Base-by-base conservation (phyloP, 257 asterid species). In the Buddleja alternifolia region DNA sequence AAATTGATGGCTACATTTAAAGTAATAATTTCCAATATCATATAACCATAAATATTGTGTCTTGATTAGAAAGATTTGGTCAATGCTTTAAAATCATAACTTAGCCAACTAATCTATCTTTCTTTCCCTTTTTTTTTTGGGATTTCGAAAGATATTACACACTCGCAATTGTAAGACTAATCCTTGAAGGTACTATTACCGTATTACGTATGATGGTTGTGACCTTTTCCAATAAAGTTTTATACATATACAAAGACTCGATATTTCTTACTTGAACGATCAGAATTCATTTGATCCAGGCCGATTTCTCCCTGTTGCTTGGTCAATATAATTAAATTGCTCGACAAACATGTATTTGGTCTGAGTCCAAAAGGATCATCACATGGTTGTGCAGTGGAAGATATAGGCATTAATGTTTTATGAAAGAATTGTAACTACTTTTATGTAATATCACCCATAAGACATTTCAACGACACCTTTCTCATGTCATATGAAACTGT, bases 381-480 rank as follows among this genome's bases (percentile, higher is more conserved):
- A 75, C 73, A 72, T 79, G 84, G 42, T 72, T 67, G 76, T 71
- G 68, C 81, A 75, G 65, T 57, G 50, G 55, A 23, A 62, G 54
- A 60, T 59, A 32, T 60, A 41, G 64, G 4, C 65, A 62, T 75
- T 57, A 75, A 79, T 79, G 54, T 51, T 36, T 21, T 63, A 21
- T 32, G 66, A 60, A 65, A 52, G 51, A 29, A 6, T 71, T 57
- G 69, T 65, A 66, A 62, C 60, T 8, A 70, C 63, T 59, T 65
- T 25, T 36, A n/a, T n/a, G n/a, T n/a, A 32, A 40, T 21, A 12
- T 34, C 29, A 9, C 11, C 48, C 17, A 0, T 10, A 0, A 17
- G 15, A 58, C 59, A 55, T 66, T 72, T 71, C 55, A 37, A 55
- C 15, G 56, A 45, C 4, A 15, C 9, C 9, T 12, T 5, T 19